A percentile compares a stretch with the other conserved stretches of the same genome.
Evolutionary conservation across 148 eudicot species (phyloP).

Genomic region (Polygonum maritimum): DNA sequence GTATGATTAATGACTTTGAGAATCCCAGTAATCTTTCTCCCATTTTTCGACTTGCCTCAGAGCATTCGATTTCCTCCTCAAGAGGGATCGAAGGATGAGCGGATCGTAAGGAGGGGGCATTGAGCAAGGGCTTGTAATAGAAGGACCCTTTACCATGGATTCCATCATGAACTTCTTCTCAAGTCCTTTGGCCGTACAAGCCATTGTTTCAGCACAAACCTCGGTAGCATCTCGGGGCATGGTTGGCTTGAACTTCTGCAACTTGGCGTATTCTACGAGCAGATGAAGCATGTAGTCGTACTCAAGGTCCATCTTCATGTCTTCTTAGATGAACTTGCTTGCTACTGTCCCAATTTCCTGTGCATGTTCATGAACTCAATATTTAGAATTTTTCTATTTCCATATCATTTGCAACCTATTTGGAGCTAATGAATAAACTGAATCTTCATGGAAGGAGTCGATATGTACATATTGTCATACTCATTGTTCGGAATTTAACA

Average conservation of each 20-base stretch:
- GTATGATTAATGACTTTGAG: constrained; percentile 12
- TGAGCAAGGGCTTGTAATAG: constrained; percentile 35
- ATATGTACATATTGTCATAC: too few species aligned
- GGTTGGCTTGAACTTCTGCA: constrained; percentile 55
- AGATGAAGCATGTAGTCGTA: constrained; percentile 88
- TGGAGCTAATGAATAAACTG: too few species aligned
- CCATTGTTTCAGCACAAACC: constrained; percentile 70
- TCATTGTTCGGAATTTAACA: too few species aligned
- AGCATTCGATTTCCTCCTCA: constrained; percentile 26
- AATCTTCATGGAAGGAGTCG: too few species aligned
- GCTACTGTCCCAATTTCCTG: constrained; percentile 51
- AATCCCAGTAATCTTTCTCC: constrained; percentile 50
- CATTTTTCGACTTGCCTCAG: constrained; percentile 38
- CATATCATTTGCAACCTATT: not conserved
- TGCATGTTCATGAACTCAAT: constrained; percentile 37
- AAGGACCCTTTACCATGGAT: constrained; percentile 50
- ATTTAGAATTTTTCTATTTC: not conserved
- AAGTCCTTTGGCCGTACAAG: constrained; percentile 37
- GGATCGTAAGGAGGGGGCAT: constrained; percentile 61
- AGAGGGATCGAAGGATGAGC: constrained; percentile 13
- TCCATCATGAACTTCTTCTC: constrained; percentile 55
- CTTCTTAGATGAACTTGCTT: constrained; percentile 45
- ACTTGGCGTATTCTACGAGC: constrained; percentile 61
- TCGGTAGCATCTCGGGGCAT: constrained; percentile 47
- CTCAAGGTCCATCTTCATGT: constrained; percentile 59